These are phyloP conservation scores for Meyerozyma guilliermondii DNA, from an alignment of 1,139 yeast species.

Conservation along the genomic window DNA sequence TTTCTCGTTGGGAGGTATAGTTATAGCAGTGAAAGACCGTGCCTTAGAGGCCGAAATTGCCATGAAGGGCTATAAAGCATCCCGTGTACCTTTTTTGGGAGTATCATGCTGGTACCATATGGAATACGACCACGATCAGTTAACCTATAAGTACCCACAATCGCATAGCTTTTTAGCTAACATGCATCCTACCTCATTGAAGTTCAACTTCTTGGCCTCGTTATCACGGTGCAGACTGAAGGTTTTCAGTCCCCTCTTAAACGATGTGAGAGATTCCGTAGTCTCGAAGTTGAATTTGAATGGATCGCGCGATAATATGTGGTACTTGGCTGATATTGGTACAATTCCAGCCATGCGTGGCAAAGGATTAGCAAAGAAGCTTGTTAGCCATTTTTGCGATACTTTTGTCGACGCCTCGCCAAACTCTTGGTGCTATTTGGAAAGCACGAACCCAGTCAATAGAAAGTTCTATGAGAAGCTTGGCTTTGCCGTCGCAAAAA, in stretches of 20 bases:
- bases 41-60: constrained; percentile 21
- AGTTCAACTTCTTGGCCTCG: constrained; percentile 30
- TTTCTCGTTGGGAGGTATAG: constrained; percentile 27
- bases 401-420: constrained; percentile 12
- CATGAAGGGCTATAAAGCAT: constrained; percentile 14
- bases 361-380: constrained; percentile 32
- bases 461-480: constrained; percentile 44
- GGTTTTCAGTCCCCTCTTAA: constrained; percentile 30
- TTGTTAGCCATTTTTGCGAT: constrained; percentile 26
- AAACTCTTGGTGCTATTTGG: constrained; percentile 23
- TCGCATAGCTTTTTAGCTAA: constrained; percentile 12
- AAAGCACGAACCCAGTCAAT: constrained; percentile 48
- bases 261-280: constrained; percentile 26
- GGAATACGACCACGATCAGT: constrained; percentile 14
- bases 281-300: constrained; percentile 11
- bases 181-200: constrained; percentile 26
- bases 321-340: constrained; percentile 40
- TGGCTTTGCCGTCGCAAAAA: constrained; percentile 42
- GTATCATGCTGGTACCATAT: constrained; percentile 36
- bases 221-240: constrained; percentile 33
- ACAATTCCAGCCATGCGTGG: constrained; percentile 38
- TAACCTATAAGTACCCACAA: not conserved
- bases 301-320: constrained; percentile 17
- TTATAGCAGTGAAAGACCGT: constrained; percentile 30
- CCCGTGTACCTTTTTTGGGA: constrained; percentile 26